Evolutionary conservation across 2,329 filamentous ascomycete species (phyloP).

Genomic region (Botrytis medusae): DNA sequence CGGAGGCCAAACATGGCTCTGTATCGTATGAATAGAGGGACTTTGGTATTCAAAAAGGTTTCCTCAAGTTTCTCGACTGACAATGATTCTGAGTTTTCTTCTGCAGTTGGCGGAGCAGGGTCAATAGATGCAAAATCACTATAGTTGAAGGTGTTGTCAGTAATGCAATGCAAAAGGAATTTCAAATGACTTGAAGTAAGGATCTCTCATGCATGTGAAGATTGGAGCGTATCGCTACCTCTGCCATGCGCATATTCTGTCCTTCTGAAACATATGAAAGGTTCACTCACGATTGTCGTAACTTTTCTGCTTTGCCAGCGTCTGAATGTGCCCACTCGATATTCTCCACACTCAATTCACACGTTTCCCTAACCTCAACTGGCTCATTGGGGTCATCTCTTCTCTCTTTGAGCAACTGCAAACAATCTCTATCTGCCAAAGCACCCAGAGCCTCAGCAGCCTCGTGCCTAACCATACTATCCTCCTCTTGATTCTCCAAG

Average conservation of each 20-base stretch:
- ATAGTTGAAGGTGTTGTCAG: conserved; percentile 28
- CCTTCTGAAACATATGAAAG: conserved; percentile 2
- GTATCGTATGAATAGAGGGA: conserved; percentile 88
- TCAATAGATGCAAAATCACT: conserved; percentile 97
- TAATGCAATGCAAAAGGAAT: conserved; percentile 15
- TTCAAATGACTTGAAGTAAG: not conserved
- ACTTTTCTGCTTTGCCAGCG: conserved; percentile 68
- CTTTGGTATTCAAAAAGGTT: conserved; percentile 72
- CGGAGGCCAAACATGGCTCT: conserved; percentile 97
- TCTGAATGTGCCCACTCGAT: conserved; percentile 90
- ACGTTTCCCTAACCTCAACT: conserved; percentile 87
- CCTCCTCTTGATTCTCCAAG: conserved; percentile 75
- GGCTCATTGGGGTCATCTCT: conserved; percentile 75
- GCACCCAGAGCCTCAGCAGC: conserved; percentile 93
- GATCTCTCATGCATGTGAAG: not conserved
- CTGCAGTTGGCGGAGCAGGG: conserved; percentile 83
- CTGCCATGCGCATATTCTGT: not conserved
- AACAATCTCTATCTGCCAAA: conserved; percentile 70
- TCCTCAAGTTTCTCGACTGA: conserved; percentile 74
- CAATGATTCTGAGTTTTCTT: conserved; percentile 66
- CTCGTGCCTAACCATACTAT: conserved; percentile 94
- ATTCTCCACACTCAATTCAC: conserved; percentile 91
- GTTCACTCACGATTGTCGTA: conserved; percentile 70
- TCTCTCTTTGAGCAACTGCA: conserved; percentile 71
- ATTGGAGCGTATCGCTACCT: not conserved